Evolutionary conservation across 108 stramenopile species (phyloP), one percentile per base, ranked within the genome.

Genomic region (Nitzschia sp.): DNA sequence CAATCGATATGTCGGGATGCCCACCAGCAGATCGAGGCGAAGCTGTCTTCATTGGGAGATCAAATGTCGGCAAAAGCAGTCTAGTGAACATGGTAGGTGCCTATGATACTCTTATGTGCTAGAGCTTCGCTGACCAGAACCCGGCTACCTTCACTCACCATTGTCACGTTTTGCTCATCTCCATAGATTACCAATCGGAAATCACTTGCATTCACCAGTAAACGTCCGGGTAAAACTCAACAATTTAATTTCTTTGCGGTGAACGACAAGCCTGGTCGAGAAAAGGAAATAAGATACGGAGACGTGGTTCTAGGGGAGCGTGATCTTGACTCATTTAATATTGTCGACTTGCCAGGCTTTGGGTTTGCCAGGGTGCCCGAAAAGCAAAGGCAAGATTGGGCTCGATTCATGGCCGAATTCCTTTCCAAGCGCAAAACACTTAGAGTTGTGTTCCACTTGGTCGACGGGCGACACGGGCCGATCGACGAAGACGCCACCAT

Each of bases 221-320:
- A 98, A 73, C 80, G 82, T 17, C 94, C 98, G 11, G 98, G 98
- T 19, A 97, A 97, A 82, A 98, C 98, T 2, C 95, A 96, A 64
- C 90, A 94, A 59, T 94, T 97, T 71, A 98, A 98, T 71, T 96
- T 75, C 55, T 98, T 97, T 63, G 87, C 91, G n/a, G 90, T 97
- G 41, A 97, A 97, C 59, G 92, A 92, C 76, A 88, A 89, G 66
- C 84, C 87, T 11, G 94, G 88, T 16, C 66, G 77, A 56, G 89
- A 88, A 65, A 84, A 87, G 58, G 90, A 96, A 76, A 72, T 96
- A 47, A 85, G 76, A 45, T 96, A 85, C 58, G 94, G 94, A 3
- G 94, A 96, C 57, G 68, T 70, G 0, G 78, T 96, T 34, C 60
- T 64, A 44, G 91, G 92, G 35, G 82, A 78, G 45, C 86, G 80